Conservation (phyloP, 768 basidiomycete species). For the Psilocybe cubensis region DNA sequence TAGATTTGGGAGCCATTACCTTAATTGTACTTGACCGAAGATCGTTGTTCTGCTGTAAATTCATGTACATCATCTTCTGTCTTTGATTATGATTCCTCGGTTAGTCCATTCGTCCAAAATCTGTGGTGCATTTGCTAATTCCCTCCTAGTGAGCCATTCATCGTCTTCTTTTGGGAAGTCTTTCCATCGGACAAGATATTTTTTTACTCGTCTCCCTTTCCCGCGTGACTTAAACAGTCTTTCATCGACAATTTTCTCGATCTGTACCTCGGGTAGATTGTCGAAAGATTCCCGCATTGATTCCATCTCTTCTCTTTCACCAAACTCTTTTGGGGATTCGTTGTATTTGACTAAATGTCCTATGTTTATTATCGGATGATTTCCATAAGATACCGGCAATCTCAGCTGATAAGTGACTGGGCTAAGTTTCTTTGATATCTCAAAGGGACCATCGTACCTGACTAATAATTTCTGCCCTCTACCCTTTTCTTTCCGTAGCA, state of each 20-base stretch:
- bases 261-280: constrained; percentile 1
- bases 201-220: constrained; percentile 1
- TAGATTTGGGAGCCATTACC: too few relatives aligned
- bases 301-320: constrained; percentile 4
- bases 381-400: constrained; percentile 30
- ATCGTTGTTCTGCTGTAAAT: too few relatives aligned
- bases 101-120: not conserved
- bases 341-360: constrained; percentile 31
- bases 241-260: constrained; percentile 7
- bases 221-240: not conserved
- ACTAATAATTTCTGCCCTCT: constrained; percentile 29
- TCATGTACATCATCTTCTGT: too few relatives aligned
- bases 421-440: constrained; percentile 28
- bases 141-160: constrained; percentile 22
- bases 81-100: too few relatives aligned
- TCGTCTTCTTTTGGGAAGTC: constrained; percentile 26
- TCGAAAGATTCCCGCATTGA: constrained; percentile 4
- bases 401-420: constrained; percentile 29
- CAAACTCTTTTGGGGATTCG: constrained; percentile 24
- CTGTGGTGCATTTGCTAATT: constrained; percentile 21
- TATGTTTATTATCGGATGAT: constrained; percentile 36
- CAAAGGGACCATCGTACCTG: constrained; percentile 34
- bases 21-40: too few relatives aligned
- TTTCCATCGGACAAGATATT: constrained; percentile 22
- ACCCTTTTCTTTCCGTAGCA: constrained; percentile 24